A percentile compares a stretch with the other conserved stretches of the same genome.
phyloP scores from a whole-genome alignment of 345 rosid species.

The Ricinus communis region DNA sequence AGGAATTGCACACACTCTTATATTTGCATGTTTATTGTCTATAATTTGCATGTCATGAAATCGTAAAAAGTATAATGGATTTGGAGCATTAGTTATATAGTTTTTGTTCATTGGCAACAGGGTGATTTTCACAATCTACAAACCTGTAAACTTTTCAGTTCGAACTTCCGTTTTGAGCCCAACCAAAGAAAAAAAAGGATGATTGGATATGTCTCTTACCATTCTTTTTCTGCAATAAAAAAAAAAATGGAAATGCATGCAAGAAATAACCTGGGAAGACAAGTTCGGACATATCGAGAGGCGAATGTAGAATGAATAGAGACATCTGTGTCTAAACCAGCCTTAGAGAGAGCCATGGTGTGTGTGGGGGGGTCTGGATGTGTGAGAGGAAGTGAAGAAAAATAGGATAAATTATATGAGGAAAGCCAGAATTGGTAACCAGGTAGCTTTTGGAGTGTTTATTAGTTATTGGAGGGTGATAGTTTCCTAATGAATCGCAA shows the following conservation, averaged over 20 bases:
- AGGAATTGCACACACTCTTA: no score
- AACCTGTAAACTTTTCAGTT: no score
- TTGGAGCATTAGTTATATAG: no score
- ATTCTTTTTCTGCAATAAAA: no score
- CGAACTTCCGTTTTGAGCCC: no score
- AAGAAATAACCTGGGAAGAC: slow-evolving; percentile 25
- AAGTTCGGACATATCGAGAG: slow-evolving; percentile 28
- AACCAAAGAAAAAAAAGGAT: no score
- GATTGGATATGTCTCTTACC: no score
- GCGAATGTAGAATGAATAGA: slow-evolving; percentile 30
- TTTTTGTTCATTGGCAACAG: no score
- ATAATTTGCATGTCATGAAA: background rate
- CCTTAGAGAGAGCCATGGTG: slow-evolving; percentile 24
- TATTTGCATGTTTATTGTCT: no score
- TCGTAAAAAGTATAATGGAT: no score
- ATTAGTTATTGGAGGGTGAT: background rate
- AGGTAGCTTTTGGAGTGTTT: no score
- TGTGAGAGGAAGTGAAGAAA: background rate
- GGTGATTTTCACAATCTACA: no score
- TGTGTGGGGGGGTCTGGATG: background rate
- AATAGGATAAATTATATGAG: background rate
- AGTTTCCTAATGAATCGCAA: background rate
- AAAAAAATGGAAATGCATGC: background rate
- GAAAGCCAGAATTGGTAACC: background rate
- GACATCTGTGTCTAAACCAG: slow-evolving; percentile 19